phyloP scores from a whole-genome alignment of 1,284 basidiomycete species.

The Ustilago crameri region DNA sequence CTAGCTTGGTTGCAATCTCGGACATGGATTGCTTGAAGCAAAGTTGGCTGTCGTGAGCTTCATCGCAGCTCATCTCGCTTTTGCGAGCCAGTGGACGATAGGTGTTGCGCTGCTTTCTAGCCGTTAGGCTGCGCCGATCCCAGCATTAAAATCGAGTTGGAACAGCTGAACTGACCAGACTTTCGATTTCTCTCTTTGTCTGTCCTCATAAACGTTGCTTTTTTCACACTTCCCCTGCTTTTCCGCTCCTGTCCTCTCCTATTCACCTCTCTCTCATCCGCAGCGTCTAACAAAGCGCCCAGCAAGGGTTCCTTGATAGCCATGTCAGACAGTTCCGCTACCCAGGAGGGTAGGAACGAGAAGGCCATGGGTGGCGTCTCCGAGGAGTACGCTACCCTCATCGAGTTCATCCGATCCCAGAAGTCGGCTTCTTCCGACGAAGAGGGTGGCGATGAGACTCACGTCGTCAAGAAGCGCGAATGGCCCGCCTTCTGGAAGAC shows the following conservation, averaged over 20 bases:
- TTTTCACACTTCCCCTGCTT: neutral
- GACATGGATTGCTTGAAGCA: too few relatives aligned
- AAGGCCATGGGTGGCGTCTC: conserved; percentile 41
- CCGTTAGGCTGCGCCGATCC: too few relatives aligned
- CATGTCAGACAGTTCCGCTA: conserved; percentile 56
- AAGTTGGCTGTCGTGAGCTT: too few relatives aligned
- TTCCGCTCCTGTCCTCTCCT: neutral
- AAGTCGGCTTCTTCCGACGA: conserved; percentile 55
- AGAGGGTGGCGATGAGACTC: conserved; percentile 55
- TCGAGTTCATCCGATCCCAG: conserved; percentile 65
- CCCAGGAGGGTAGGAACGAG: conserved; percentile 53
- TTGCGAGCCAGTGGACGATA: too few relatives aligned
- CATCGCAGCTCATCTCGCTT: too few relatives aligned
- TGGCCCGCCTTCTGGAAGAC: conserved; percentile 64
- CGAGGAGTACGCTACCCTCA: conserved; percentile 64
- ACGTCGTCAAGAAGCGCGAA: conserved; percentile 64
- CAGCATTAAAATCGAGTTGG: too few relatives aligned
- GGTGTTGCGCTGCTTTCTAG: too few relatives aligned
- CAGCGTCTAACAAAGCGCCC: conserved; percentile 9
- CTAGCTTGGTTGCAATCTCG: neutral
- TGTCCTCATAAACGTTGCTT: too few relatives aligned
- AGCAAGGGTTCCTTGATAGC: conserved; percentile 2
- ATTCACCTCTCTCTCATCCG: neutral
- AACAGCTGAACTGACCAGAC: too few relatives aligned
- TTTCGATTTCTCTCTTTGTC: too few relatives aligned